Evolutionary conservation across 2,329 filamentous ascomycete genomes (phyloP).

Genomic region (Cadophora sp.): DNA sequence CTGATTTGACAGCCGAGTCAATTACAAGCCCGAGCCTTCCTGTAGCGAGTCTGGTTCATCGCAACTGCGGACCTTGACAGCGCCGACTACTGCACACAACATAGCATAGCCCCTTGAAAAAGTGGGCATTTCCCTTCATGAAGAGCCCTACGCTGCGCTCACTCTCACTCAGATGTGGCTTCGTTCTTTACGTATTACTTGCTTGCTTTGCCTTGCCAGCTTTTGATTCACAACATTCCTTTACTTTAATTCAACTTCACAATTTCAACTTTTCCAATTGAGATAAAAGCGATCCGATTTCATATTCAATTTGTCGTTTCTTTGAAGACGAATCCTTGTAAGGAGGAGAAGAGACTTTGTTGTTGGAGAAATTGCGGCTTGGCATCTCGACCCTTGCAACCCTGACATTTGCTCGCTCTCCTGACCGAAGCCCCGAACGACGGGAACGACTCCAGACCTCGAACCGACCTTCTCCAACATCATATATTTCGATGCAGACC

Average conservation of each 20-base stretch:
- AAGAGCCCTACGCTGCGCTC: neutral
- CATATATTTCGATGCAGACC: constrained; percentile 7
- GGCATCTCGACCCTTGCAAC: constrained; percentile 9
- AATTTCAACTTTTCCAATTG: neutral
- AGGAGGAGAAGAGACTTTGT: neutral
- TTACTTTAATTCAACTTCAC: neutral
- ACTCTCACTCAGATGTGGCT: constrained; percentile 5
- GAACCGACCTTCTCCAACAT: neutral
- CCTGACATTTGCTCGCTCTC: constrained; percentile 6
- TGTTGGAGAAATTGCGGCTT: constrained; percentile 10
- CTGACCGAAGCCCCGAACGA: constrained; percentile 2
- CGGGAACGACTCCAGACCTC: neutral
- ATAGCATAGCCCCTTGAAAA: neutral
- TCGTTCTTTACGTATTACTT: neutral
- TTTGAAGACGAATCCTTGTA: neutral
- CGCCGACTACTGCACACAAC: neutral
- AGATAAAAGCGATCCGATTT: neutral
- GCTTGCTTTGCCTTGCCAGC: neutral
- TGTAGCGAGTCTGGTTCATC: neutral
- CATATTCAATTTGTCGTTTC: neutral
- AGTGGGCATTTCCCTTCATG: neutral
- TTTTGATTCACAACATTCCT: neutral
- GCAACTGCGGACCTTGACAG: neutral
- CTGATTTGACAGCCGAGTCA: constrained; percentile 8
- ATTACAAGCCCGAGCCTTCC: neutral